Conservation (phyloP, 2,329 filamentous ascomycete species). For the Fusarium coffeatum region DNA sequence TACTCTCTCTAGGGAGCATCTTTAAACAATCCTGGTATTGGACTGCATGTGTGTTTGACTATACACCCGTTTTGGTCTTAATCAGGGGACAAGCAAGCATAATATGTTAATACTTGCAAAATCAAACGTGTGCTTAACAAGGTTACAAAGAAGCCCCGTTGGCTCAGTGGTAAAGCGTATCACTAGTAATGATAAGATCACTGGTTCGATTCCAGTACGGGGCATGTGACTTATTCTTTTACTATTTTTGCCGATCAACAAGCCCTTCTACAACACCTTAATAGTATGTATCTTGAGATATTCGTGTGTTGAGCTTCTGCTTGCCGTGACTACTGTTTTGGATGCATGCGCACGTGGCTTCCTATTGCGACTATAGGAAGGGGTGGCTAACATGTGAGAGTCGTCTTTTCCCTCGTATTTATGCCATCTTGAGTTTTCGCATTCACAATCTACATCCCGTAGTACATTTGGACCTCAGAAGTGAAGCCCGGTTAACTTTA, state of each 20-base stretch:
- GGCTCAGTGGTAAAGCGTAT: conserved; percentile 42
- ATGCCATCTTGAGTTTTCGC: neutral
- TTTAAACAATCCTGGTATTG: neutral
- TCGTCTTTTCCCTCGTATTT: neutral
- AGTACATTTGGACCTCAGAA: neutral
- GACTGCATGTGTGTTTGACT: neutral
- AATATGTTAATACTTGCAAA: fast-evolving
- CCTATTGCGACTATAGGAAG: too few species aligned
- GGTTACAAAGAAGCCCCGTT: conserved; percentile 32
- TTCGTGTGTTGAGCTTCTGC: neutral
- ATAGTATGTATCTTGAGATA: neutral
- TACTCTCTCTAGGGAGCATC: neutral
- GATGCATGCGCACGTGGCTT: neutral
- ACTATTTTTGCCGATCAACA: neutral
- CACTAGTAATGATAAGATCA: conserved; percentile 37
- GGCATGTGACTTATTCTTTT: conserved; percentile 17
- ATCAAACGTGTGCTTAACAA: neutral
- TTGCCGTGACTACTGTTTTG: neutral
- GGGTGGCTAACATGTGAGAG: neutral
- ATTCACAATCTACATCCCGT: neutral
- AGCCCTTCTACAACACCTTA: neutral
- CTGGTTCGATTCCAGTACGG: conserved; percentile 34
- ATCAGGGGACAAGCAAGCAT: neutral
- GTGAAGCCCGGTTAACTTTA: neutral
- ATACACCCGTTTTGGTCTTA: neutral